A percentile compares a stretch with the other conserved stretches of the same genome.
Evolutionary conservation across 352 stramenopile species (phyloP).

Genomic region (Globisporangium nunn): DNA sequence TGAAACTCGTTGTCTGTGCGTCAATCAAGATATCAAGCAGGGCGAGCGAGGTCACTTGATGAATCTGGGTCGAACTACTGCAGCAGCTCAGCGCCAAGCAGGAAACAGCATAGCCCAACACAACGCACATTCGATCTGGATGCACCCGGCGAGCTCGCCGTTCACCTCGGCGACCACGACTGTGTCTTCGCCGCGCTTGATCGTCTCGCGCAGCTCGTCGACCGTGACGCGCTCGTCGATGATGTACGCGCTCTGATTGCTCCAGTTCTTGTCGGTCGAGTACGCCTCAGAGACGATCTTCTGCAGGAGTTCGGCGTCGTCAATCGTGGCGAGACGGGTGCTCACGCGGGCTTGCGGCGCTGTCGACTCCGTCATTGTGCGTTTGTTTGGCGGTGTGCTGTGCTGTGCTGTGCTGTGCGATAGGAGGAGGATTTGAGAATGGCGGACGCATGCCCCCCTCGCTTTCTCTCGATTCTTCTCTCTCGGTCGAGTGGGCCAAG

Average conservation of each 20-base stretch:
- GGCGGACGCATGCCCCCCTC: too few relatives aligned
- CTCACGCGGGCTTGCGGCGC: too few relatives aligned
- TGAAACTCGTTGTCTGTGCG: neutral
- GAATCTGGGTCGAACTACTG: too few relatives aligned
- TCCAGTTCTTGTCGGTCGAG: slow-evolving; percentile 2
- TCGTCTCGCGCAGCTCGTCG: slow-evolving; percentile 1
- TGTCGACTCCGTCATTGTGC: too few relatives aligned
- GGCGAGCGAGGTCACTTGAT: too few relatives aligned
- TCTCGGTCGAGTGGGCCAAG: too few relatives aligned
- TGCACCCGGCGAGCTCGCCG: slow-evolving; percentile 3
- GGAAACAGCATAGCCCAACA: neutral
- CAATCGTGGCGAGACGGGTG: slow-evolving; percentile 1
- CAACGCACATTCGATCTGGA: slow-evolving; percentile 11
- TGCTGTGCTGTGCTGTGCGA: too few relatives aligned
- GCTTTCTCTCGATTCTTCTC: too few relatives aligned
- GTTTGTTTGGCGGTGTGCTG: neutral
- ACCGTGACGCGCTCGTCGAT: slow-evolving; percentile 5
- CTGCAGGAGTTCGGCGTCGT: neutral
- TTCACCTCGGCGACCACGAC: slow-evolving; percentile 9
- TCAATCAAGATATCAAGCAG: neutral
- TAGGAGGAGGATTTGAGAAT: too few relatives aligned
- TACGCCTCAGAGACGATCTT: slow-evolving; percentile 1
- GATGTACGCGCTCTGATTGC: slow-evolving; percentile 3
- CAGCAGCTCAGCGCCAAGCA: too few relatives aligned
- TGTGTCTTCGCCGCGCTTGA: slow-evolving; percentile 2